Evolutionary conservation across 345 rosid genomes (phyloP).

Genomic region (Arabidopsis arenosa): DNA sequence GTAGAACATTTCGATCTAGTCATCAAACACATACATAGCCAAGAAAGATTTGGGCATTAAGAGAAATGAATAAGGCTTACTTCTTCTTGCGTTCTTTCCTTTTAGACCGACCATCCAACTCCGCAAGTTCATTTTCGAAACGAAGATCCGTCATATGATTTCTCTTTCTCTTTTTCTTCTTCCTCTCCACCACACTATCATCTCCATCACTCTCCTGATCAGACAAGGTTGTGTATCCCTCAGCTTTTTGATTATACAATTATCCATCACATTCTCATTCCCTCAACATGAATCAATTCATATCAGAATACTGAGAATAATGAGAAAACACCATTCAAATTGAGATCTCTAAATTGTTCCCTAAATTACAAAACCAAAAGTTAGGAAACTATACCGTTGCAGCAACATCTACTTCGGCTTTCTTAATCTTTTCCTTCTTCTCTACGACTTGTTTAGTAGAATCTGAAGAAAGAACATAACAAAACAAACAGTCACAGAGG

Average conservation of each 20-base stretch:
- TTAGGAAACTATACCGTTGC: slow-evolving; percentile 18
- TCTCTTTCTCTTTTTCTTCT: slow-evolving; percentile 74
- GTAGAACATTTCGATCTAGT: background rate
- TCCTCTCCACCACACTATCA: slow-evolving; percentile 50
- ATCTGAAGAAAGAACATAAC: slow-evolving; percentile 22
- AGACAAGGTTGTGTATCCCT: slow-evolving; percentile 11
- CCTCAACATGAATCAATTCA: no score
- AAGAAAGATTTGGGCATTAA: background rate
- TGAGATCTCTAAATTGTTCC: background rate
- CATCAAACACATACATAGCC: slow-evolving; percentile 8
- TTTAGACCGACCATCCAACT: slow-evolving; percentile 50
- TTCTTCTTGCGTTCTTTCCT: slow-evolving; percentile 73
- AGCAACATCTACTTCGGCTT: slow-evolving; percentile 11
- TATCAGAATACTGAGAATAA: no score
- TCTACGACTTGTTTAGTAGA: slow-evolving; percentile 30
- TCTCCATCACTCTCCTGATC: slow-evolving; percentile 39
- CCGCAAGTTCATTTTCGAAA: slow-evolving; percentile 52
- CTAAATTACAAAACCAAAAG: background rate
- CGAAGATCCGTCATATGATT: slow-evolving; percentile 69
- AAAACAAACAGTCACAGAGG: background rate
- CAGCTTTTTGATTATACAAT: slow-evolving; percentile 15
- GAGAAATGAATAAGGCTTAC: slow-evolving; percentile 44
- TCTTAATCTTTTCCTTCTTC: slow-evolving; percentile 35
- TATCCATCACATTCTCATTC: background rate
- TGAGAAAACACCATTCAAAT: background rate